Percentiles rank a stretch among this genome's conserved stretches.
These are phyloP conservation scores for Dactylonectria estremocensis DNA, from an alignment of 2,329 filamentous ascomycete species.

Conservation along the genomic window DNA sequence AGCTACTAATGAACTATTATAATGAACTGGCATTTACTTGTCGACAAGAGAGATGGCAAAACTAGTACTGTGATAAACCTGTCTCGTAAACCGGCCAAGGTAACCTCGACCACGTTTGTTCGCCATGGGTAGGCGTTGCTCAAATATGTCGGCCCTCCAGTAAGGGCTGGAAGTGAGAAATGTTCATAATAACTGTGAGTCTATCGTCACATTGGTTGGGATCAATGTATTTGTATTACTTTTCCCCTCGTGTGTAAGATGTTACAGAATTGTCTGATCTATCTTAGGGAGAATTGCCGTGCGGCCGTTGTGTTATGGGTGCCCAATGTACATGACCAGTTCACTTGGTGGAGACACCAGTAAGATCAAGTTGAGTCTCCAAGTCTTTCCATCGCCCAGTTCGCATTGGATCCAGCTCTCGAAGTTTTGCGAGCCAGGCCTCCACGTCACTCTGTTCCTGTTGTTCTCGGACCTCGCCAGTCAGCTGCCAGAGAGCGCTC, in stretches of 20 bases:
- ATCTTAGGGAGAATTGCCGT: no score
- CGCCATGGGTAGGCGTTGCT: no score
- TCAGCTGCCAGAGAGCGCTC: conserved; percentile 69
- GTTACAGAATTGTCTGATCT: no score
- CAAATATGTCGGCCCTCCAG: no score
- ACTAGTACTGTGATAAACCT: neutral
- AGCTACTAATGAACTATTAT: neutral
- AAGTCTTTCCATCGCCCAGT: conserved; percentile 83
- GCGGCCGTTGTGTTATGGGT: no score
- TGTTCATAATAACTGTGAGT: no score
- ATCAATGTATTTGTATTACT: no score
- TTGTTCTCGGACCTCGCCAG: conserved; percentile 57
- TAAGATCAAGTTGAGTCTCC: conserved; percentile 59
- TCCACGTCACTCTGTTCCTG: conserved; percentile 63
- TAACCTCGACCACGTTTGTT: no score
- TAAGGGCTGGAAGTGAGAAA: no score
- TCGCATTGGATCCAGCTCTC: conserved; percentile 80
- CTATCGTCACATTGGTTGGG: no score
- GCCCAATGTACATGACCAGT: neutral
- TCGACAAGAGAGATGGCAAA: neutral
- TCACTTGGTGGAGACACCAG: neutral
- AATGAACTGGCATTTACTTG: no score
- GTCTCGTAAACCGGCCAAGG: neutral
- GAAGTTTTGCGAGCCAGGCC: conserved; percentile 76
- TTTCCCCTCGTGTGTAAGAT: no score